These are phyloP conservation scores for Persicaria maculosa DNA, from an alignment of 148 eudicot species.

Conservation along the genomic window DNA sequence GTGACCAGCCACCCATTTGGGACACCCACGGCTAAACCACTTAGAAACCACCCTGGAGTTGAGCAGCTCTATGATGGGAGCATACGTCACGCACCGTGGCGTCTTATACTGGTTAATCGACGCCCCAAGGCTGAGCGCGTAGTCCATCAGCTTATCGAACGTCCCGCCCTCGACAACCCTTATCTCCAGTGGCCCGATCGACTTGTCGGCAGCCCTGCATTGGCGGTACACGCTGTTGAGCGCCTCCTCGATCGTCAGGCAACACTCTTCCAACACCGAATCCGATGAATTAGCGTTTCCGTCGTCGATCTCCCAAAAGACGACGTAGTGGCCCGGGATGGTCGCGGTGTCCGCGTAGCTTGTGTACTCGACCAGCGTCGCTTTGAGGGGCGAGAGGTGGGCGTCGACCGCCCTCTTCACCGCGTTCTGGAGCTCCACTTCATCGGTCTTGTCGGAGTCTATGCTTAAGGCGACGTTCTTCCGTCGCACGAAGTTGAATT, in stretches of 20 bases:
- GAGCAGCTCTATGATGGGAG: constrained; percentile 22
- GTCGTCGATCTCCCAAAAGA: constrained; percentile 19
- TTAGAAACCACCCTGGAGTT: constrained; percentile 23
- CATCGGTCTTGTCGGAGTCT: constrained; percentile 30
- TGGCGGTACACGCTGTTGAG: constrained; percentile 24
- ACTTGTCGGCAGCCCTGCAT: constrained; percentile 16
- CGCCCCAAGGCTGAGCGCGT: constrained; percentile 18
- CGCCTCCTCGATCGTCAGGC: constrained; percentile 20
- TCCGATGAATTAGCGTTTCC: background rate
- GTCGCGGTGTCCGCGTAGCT: constrained; percentile 26
- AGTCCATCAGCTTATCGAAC: constrained; percentile 29
- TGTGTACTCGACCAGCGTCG: constrained; percentile 27
- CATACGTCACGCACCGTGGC: constrained; percentile 21
- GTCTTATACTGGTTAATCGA: constrained; percentile 26
- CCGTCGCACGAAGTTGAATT: constrained; percentile 24
- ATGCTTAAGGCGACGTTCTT: constrained; percentile 29
- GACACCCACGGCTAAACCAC: constrained; percentile 20
- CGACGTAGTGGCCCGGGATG: constrained; percentile 30
- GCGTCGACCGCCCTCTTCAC: constrained; percentile 20
- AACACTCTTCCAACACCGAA: constrained; percentile 20
- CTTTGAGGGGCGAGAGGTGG: constrained; percentile 9
- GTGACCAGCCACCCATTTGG: constrained; percentile 23
- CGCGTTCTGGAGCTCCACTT: constrained; percentile 29
- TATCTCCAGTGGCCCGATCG: constrained; percentile 25
- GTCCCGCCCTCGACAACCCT: constrained; percentile 22